Conservation (phyloP, 2,329 filamentous ascomycete species). For the Arthrocladium fulminans region DNA sequence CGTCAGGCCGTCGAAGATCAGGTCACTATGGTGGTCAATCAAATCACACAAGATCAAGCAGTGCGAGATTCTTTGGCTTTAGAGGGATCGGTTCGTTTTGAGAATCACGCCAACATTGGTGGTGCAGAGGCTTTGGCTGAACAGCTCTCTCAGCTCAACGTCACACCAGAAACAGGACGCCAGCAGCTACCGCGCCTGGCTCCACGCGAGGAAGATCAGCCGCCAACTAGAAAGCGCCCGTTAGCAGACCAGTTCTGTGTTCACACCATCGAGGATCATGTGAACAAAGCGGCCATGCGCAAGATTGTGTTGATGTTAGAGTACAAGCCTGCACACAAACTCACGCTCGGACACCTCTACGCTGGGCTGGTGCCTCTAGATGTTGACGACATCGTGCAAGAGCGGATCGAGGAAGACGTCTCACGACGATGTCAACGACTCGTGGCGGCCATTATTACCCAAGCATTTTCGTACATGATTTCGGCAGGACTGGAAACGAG, state of each 20-base stretch:
- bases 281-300: not conserved
- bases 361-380: conserved; percentile 36
- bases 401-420: conserved; percentile 27
- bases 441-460: conserved; percentile 36
- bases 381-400: conserved; percentile 32
- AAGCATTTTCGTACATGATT: conserved; percentile 46
- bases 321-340: conserved; percentile 43
- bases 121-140: not conserved
- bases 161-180: not conserved
- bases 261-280: not conserved
- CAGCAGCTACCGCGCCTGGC: not conserved
- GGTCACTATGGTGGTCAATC: conserved; percentile 10
- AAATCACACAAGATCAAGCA: conserved; percentile 8
- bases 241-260: not conserved
- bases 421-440: conserved; percentile 32
- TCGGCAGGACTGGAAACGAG: conserved; percentile 38
- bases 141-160: not conserved
- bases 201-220: too few relatives aligned
- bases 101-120: conserved; percentile 18
- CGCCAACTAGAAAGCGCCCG: not conserved
- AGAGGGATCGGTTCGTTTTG: conserved; percentile 13
- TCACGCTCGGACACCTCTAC: conserved; percentile 36
- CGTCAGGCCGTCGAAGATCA: conserved; percentile 10
- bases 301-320: conserved; percentile 29
- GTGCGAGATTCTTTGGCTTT: conserved; percentile 13